Evolutionary conservation across 352 stramenopile species (phyloP), one percentile per base, ranked within the genome.

Genomic region (Globisporangium echinulatum): DNA sequence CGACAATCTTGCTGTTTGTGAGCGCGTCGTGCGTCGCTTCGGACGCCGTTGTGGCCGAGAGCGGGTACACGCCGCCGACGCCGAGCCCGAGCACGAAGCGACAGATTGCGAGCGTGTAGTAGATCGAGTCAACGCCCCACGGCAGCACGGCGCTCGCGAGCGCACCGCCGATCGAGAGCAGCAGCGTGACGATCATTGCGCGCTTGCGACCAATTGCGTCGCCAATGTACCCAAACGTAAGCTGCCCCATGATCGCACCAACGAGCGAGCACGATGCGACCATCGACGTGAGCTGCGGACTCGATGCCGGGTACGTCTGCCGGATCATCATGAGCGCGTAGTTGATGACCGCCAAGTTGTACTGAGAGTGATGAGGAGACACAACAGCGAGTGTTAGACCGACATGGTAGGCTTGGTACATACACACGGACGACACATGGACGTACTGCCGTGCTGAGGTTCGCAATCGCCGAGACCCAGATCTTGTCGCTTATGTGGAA

Each of bases 201-300:
- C 83, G 86, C 54, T 73, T 70, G 33, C 83, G 75, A 5, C 83
- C 83, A 46, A 93, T 61, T 14, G 74, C 68, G 17, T 88, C 74
- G 49, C 83, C 85, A 33, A 91, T 74, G 54, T 93, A 92, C 13
- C 85, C 85, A 55, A 93, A 92, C 33, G 79, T 83, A 51, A 92
- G 68, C 61, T 92, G 83, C 4, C 83, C 85, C 25, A 82, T 63
- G 54, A 95, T 90, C n/a, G 83, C 85, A 4, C 85, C 85, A 3
- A 88, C 69, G 19, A 95, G 70, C 36, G 83, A 89, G 59, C 77
- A 87, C 11, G 84, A 78, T 47, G 77, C 77, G 33, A 94, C 77
- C 6, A 73, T 77, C 5, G 83, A 91, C 33, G 79, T 80, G 36
- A 88, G 50, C 44, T 73, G 72, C 6, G 81, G 68, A 53, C 66